These are phyloP conservation scores for Aspergillus fructus DNA, from an alignment of 2,329 filamentous ascomycete species.

Conservation along the genomic window DNA sequence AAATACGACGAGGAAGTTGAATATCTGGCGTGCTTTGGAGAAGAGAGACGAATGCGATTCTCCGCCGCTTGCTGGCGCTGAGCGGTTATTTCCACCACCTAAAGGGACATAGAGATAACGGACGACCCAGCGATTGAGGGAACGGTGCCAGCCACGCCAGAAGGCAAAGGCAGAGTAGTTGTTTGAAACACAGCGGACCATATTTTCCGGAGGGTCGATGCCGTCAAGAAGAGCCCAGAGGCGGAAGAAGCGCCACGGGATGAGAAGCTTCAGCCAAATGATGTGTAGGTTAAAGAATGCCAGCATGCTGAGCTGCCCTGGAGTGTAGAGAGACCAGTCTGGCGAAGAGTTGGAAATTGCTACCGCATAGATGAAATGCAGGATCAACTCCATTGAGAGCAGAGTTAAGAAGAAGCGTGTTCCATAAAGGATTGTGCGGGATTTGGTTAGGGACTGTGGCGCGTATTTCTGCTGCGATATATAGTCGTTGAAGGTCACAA, in stretches of 20 bases:
- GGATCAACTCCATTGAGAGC: slow-evolving; percentile 83
- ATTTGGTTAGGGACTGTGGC: slow-evolving; percentile 66
- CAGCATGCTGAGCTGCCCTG: slow-evolving; percentile 83
- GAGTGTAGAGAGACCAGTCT: slow-evolving; percentile 78
- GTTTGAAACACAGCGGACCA: slow-evolving; percentile 93
- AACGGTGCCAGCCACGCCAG: slow-evolving; percentile 95
- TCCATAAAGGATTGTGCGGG: slow-evolving; percentile 76
- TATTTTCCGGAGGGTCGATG: slow-evolving; percentile 95
- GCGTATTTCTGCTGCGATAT: slow-evolving; percentile 79
- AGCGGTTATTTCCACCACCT: slow-evolving; percentile 60
- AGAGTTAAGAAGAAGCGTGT: slow-evolving; percentile 78
- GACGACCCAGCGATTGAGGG: slow-evolving; percentile 91
- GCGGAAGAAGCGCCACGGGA: slow-evolving; percentile 98
- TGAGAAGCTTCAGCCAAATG: slow-evolving; percentile 95
- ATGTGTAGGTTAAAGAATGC: slow-evolving; percentile 96
- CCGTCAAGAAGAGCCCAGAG: slow-evolving; percentile 92
- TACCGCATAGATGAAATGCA: slow-evolving; percentile 90
- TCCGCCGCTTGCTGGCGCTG: slow-evolving; percentile 8
- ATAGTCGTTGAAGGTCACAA: slow-evolving; percentile 98
- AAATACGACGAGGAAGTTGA: slow-evolving; percentile 82
- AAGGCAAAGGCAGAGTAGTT: slow-evolving; percentile 90
- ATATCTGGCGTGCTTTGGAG: slow-evolving; percentile 58
- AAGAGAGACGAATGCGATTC: slow-evolving; percentile 33
- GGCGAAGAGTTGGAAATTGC: slow-evolving; percentile 83
- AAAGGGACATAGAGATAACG: slow-evolving; percentile 93